A percentile compares a stretch with the other conserved stretches of the same genome.
Evolutionary conservation across 331 rosid genomes (phyloP).

Genomic region (Telfairia occidentalis): DNA sequence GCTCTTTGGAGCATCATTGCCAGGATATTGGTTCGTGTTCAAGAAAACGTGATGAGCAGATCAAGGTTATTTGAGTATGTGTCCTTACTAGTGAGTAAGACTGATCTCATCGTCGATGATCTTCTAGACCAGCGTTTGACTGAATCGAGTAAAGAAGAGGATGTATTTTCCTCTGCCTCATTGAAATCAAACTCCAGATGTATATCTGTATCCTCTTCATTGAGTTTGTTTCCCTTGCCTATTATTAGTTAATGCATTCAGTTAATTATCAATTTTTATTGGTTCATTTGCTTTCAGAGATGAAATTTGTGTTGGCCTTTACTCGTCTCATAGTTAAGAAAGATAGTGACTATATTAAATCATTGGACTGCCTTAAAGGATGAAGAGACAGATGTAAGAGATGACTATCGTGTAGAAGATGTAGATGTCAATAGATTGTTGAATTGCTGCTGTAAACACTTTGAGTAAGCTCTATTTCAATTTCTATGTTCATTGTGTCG

Average conservation of each 20-base stretch:
- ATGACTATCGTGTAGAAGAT: conserved; percentile 19
- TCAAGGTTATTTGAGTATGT: conserved; percentile 38
- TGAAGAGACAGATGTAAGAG: conserved; percentile 17
- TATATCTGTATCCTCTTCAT: conserved; percentile 65
- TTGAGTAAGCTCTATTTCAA: conserved; percentile 23
- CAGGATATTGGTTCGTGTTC: conserved; percentile 47
- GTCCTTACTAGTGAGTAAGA: conserved; percentile 45
- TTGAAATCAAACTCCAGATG: conserved; percentile 37
- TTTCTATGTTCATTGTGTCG: neutral
- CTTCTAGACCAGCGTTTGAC: conserved; percentile 45
- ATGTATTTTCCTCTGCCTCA: conserved; percentile 18
- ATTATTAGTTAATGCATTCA: neutral
- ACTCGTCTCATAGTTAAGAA: conserved; percentile 44
- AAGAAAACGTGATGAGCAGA: conserved; percentile 44
- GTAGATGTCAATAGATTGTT: conserved; percentile 37
- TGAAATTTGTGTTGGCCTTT: conserved; percentile 29
- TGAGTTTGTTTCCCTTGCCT: conserved; percentile 13
- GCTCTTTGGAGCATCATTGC: conserved; percentile 76
- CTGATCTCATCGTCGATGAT: conserved; percentile 75
- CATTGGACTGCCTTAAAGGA: conserved; percentile 50
- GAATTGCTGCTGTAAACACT: conserved; percentile 50
- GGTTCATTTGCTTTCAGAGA: conserved; percentile 5
- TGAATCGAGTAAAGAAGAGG: conserved; percentile 24
- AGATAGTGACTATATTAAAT: conserved; percentile 51
- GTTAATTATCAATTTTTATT: neutral